Conservation (phyloP, 768 basidiomycete species). For the Thelephora ganbajun region DNA sequence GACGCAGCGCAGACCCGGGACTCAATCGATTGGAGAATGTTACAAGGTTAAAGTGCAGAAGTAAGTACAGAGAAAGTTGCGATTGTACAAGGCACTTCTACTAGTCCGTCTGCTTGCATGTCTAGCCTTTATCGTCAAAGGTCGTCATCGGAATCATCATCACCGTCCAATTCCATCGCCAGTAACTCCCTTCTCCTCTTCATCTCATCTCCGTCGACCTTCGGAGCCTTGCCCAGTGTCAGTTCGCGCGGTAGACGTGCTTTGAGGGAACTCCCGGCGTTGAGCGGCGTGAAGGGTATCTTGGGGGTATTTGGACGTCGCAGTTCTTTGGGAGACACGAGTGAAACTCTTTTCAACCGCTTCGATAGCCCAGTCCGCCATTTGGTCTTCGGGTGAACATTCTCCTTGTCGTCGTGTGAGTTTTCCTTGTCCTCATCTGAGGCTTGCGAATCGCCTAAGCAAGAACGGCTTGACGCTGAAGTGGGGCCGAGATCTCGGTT, state of each 20-base stretch:
- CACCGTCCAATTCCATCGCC: neutral
- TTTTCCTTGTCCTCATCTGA: no score
- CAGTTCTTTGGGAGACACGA: neutral
- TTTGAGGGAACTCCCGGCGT: no score
- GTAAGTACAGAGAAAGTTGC: no score
- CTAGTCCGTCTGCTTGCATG: no score
- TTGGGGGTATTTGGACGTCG: slow-evolving; percentile 1
- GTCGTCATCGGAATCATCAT: neutral
- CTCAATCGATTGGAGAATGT: no score
- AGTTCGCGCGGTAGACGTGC: slow-evolving; percentile 7
- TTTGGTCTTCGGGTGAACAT: neutral
- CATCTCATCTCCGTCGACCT: slow-evolving; percentile 13
- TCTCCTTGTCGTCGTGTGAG: slow-evolving; percentile 1
- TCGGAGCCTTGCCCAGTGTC: slow-evolving; percentile 9
- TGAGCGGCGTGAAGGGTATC: slow-evolving; percentile 1
- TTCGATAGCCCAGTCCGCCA: neutral
- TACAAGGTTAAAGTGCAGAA: no score
- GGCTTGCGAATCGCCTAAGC: no score
- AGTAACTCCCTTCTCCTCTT: slow-evolving; percentile 7
- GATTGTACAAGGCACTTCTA: no score
- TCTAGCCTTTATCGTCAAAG: no score
- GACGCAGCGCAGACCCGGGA: no score
- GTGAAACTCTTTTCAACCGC: neutral
- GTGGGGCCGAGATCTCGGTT: slow-evolving; percentile 19
- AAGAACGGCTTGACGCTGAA: no score